phyloP scores from a whole-genome alignment of 2,329 filamentous ascomycete genomes.

The Tolypocladium ophioglossoides region DNA sequence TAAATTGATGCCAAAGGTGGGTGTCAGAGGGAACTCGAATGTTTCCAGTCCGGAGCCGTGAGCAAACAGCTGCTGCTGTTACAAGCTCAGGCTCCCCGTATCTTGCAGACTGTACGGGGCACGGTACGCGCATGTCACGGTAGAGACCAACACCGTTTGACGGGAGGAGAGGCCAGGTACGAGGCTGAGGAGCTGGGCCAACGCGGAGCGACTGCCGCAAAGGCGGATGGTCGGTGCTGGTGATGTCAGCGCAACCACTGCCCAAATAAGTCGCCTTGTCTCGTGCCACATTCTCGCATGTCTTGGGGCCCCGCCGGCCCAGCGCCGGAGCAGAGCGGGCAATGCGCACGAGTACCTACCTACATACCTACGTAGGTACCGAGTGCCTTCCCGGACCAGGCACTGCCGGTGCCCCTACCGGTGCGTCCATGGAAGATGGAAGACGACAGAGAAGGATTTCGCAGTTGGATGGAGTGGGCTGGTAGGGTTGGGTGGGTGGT shows the following conservation, averaged over 20 bases:
- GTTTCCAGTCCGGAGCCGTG: neutral
- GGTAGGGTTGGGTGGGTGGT: neutral
- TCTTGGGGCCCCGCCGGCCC: neutral
- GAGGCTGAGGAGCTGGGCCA: neutral
- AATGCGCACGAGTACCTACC: no score
- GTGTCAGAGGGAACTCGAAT: neutral
- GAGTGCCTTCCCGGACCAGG: neutral
- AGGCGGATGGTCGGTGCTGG: neutral
- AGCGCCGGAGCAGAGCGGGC: neutral
- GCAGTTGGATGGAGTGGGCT: neutral
- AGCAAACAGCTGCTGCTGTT: neutral
- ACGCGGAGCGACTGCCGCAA: neutral
- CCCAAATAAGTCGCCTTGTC: neutral
- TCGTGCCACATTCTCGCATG: constrained; percentile 1
- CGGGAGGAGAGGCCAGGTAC: neutral
- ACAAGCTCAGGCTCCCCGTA: neutral
- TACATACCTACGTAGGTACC: no score
- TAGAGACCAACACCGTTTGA: neutral
- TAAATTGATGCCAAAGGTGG: neutral
- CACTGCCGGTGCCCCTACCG: neutral
- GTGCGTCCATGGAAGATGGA: neutral
- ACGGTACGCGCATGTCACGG: neutral
- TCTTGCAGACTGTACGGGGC: no score
- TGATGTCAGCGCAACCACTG: neutral
- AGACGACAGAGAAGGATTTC: neutral